Evolutionary conservation across 2,329 filamentous ascomycete species (phyloP), one percentile per base, ranked within the genome.

Genomic region (Bipolaris cookei): DNA sequence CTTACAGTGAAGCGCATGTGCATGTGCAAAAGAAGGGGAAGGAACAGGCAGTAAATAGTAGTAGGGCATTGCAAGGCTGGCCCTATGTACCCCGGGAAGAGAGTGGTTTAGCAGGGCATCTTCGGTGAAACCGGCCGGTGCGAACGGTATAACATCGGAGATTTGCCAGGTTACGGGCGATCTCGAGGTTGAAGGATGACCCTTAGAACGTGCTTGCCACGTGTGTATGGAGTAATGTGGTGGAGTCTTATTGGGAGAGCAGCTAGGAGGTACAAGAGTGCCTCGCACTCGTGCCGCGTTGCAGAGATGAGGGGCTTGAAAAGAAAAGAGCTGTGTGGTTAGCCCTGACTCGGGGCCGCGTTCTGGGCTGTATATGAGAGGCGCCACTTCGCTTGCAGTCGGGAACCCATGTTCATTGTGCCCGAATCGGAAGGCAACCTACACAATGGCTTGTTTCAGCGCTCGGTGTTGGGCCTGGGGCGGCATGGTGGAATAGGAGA

Each of bases 381-480:
- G 37, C 48, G 49, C 54, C 54, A 56, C 43, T 51, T 52, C 54
- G 48, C 42, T 56, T 56, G 21, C 23, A 25, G 28, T 28, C 14
- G 30, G 21, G 48, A 43, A 54, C 39, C 43, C 54, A 42, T 44
- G 44, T 43, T 52, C 54, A 48, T 25, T 51, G 28, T 23, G 23
- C n/a, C 54, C 41, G 20, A 51, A 44, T 18, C 44, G 37, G 45
- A 47, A 39, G 51, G 51, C 54, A 32, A 48, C 41, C 42, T 37
- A 52, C 16, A 43, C 54, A 25, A 48, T 39, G 48, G 54, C 54
- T 57, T 54, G 54, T 57, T 57, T 57, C 54, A 57, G 50, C 32
- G 35, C 32, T 41, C 44, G 47, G 44, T 49, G 38, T 34, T 49
- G 50, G 25, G 50, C 50, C 44, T 35, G 38, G 43, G 37, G 25